Conservation (phyloP, 2,329 filamentous ascomycete genomes). For the Calonectria naviculata region DNA sequence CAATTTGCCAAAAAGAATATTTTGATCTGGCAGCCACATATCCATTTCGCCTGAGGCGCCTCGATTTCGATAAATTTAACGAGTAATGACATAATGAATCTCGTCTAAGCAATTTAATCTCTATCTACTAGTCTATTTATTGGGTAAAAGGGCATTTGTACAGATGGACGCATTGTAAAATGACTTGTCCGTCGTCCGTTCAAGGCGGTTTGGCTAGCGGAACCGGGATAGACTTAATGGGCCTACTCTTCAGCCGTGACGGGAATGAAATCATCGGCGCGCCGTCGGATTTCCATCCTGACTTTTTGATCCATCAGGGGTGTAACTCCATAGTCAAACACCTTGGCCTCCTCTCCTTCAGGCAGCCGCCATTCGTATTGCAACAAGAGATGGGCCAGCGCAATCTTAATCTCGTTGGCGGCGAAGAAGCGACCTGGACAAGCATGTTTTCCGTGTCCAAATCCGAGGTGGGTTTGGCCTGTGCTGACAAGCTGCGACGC, state of each 20-base stretch:
- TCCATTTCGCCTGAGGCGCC: constrained; percentile 20
- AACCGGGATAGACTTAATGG: no score
- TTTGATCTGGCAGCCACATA: constrained; percentile 27
- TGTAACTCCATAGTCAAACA: background rate
- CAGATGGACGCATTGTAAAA: no score
- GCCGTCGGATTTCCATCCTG: background rate
- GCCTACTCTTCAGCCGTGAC: background rate
- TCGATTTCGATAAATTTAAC: background rate
- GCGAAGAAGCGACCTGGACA: constrained; percentile 58
- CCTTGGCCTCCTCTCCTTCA: background rate
- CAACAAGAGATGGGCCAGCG: constrained; percentile 41
- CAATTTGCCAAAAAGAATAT: constrained; percentile 28
- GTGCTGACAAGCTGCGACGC: constrained; percentile 48
- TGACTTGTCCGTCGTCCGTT: no score
- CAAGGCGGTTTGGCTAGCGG: no score
- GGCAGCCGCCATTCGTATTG: constrained; percentile 31
- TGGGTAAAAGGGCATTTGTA: no score
- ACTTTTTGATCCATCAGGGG: background rate
- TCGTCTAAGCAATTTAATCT: no score
- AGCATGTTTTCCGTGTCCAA: constrained; percentile 54
- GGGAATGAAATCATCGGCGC: background rate
- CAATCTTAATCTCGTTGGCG: constrained; percentile 52
- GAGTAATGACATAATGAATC: background rate
- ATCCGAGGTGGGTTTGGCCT: constrained; percentile 44
- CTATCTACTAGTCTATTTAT: no score